Evolutionary conservation across 768 basidiomycete genomes (phyloP), one percentile per base, ranked within the genome.

Genomic region (Naganishia antarctica): DNA sequence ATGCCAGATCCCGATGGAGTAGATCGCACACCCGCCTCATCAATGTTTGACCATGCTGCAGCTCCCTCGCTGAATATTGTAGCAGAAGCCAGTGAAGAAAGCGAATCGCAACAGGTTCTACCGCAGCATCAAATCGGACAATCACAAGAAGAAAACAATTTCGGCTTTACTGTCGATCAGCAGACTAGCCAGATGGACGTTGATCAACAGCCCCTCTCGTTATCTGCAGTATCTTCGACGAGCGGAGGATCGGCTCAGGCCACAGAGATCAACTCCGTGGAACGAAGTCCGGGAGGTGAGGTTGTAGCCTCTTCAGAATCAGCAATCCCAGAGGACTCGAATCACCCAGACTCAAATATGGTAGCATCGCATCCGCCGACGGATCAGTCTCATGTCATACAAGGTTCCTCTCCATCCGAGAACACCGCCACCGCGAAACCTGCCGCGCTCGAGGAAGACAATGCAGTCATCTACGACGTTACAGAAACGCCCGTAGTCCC

Each of bases 391-490:
- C 34, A 7, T 37, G 15, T 37, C 16, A 26, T 16, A 49, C 25
- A 25, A 26, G 16, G 12, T 11, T 6, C 21, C 6, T 18, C 15
- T 51, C 50, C 50, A n/a, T 34, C 18, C 4, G 31, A 51, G 15
- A 31, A 28, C 16, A 18, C 50, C 4, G 23, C n/a, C 23, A 40
- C 8, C 34, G 21, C 21, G 11, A 34, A 23, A 34, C 16, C 21
- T 21, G n/a, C 5, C 37, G 34, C 21, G 34, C 32, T 21, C 23
- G 23, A 26, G 26, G 34, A 18, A 31, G 50, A 51, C 32, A 15
- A 37, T 37, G 53, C 53, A 26, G 31, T 57, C 53, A 57, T 57
- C 23, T 57, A 57, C 53, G 53, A 57, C 53, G 53, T 57, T 16
- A 21, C 53, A 18, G 53, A 57, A 37, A 37, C 53, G 6, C 12